phyloP scores from a whole-genome alignment of 2,329 filamentous ascomycete genomes.

The Sclerotinia spermophila region DNA sequence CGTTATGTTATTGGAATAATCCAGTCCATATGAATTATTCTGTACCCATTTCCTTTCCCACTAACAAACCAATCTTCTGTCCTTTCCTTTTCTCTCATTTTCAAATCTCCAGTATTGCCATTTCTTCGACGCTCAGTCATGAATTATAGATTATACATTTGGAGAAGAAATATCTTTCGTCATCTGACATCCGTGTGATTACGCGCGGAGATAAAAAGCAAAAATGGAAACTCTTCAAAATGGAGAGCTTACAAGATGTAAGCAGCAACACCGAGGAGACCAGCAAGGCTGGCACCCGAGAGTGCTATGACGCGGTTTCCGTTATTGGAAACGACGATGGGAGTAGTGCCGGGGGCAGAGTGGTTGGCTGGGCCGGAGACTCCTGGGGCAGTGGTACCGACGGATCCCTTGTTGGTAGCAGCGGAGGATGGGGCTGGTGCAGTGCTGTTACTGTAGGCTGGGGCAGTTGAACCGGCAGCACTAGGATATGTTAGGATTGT shows the following conservation, averaged over 20 bases:
- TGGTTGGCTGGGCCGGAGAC: not conserved
- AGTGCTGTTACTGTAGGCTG: slow-evolving; percentile 25
- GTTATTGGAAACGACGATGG: slow-evolving; percentile 50
- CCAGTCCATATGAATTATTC: slow-evolving; percentile 1
- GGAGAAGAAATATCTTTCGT: not conserved
- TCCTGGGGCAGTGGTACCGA: slow-evolving; percentile 32
- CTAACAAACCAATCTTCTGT: not conserved
- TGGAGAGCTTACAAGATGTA: slow-evolving; percentile 37
- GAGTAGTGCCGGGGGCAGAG: slow-evolving; percentile 28
- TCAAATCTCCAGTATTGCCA: not conserved
- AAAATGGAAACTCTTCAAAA: not conserved
- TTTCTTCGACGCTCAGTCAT: not conserved
- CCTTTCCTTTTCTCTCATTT: not conserved
- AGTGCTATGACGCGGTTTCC: slow-evolving; percentile 54
- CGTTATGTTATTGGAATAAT: not conserved
- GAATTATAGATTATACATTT: not conserved
- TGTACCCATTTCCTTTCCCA: not conserved
- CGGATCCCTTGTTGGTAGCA: slow-evolving; percentile 22
- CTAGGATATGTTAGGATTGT: slow-evolving; percentile 1
- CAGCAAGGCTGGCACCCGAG: slow-evolving; percentile 57
- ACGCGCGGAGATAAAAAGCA: not conserved
- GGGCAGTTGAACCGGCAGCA: slow-evolving; percentile 28
- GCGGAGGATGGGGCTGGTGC: slow-evolving; percentile 25
- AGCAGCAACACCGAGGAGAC: slow-evolving; percentile 57
- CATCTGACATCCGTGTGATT: not conserved